These are phyloP conservation scores for Phragmites australis DNA, from an alignment of 176 grass and related monocot genomes.

Conservation along the genomic window DNA sequence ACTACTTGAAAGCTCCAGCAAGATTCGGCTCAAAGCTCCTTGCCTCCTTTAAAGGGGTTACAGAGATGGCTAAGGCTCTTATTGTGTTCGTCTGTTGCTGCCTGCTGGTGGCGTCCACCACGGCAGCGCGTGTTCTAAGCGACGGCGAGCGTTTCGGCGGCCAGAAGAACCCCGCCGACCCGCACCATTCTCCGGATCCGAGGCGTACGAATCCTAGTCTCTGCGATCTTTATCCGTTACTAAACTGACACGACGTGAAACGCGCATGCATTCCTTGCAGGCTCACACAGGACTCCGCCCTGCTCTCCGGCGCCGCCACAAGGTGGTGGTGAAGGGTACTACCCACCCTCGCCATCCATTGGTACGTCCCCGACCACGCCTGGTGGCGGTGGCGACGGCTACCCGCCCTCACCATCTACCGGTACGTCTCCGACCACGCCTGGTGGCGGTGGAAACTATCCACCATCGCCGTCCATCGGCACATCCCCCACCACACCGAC, in stretches of 20 bases:
- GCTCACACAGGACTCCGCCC: neutral
- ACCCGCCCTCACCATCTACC: neutral
- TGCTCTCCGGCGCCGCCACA: conserved; percentile 29
- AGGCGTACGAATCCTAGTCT: neutral
- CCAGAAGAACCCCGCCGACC: conserved; percentile 39
- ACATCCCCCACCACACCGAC: conserved; percentile 31
- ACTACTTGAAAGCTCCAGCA: neutral
- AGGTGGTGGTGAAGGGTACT: conserved; percentile 19
- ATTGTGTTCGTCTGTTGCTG: conserved; percentile 28
- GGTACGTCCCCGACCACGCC: conserved; percentile 13
- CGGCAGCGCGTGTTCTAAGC: conserved; percentile 8
- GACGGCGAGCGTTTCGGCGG: conserved; percentile 1
- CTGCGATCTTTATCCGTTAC: neutral
- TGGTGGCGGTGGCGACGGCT: conserved; percentile 22
- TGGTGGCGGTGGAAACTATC: conserved; percentile 25
- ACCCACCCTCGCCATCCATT: neutral
- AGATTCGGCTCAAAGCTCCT: neutral
- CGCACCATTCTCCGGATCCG: conserved; percentile 8
- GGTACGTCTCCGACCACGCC: conserved; percentile 12
- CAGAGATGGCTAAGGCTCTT: conserved; percentile 19
- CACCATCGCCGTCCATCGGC: conserved; percentile 7
- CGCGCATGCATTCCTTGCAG: conserved; percentile 4
- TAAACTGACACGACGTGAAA: neutral
- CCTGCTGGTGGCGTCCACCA: conserved; percentile 19
- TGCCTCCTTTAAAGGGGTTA: neutral